These are phyloP conservation scores for Spathaspora gorwiae DNA, from an alignment of 805 yeast species.

Conservation along the genomic window DNA sequence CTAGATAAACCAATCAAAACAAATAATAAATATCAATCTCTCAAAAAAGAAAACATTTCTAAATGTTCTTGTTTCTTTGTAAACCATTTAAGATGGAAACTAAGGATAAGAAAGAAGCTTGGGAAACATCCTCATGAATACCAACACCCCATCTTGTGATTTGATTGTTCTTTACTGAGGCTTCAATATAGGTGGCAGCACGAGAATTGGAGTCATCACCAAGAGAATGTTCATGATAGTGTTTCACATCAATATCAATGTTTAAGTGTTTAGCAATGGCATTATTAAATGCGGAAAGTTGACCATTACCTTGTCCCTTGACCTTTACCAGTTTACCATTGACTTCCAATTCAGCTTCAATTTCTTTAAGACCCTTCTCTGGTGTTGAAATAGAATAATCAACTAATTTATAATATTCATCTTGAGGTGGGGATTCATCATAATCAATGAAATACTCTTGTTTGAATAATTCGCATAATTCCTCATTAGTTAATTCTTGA, in stretches of 20 bases:
- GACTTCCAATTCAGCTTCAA: constrained; percentile 47
- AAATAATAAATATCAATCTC: too few species aligned
- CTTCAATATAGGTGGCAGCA: constrained; percentile 71
- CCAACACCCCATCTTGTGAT: constrained; percentile 82
- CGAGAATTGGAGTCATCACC: constrained; percentile 66
- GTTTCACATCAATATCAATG: constrained; percentile 53
- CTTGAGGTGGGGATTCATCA: constrained; percentile 24
- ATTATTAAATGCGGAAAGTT: constrained; percentile 68
- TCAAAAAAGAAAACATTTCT: not conserved
- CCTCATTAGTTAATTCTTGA: constrained; percentile 62
- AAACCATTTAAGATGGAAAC: constrained; percentile 58
- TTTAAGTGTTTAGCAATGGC: constrained; percentile 51
- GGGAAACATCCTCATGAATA: constrained; percentile 82
- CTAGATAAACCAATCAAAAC: too few species aligned
- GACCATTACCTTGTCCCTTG: constrained; percentile 74
- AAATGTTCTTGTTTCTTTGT: constrained; percentile 9
- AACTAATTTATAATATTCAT: constrained; percentile 31
- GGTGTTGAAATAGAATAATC: constrained; percentile 46
- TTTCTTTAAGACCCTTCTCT: constrained; percentile 32
- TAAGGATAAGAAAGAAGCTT: constrained; percentile 72
- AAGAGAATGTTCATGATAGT: constrained; percentile 76
- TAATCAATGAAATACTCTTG: constrained; percentile 47
- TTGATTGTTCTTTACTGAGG: constrained; percentile 23
- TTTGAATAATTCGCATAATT: constrained; percentile 63
- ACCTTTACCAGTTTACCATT: constrained; percentile 38